Evolutionary conservation across 116 monocot genomes (phyloP).

Genomic region (Iris pallida): DNA sequence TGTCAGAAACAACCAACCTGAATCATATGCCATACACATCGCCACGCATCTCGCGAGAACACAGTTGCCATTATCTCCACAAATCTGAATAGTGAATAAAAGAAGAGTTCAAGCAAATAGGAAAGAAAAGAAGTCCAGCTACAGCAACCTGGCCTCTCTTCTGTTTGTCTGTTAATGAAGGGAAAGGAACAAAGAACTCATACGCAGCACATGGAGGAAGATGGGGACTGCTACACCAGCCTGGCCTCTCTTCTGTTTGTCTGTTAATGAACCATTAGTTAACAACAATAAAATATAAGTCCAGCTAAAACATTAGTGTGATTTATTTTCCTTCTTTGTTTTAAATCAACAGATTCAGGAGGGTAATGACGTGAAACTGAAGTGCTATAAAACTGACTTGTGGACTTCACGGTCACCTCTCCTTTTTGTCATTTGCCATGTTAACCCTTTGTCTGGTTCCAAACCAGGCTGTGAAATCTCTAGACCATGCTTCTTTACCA

Average conservation of each 20-base stretch:
- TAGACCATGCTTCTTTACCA: conserved; percentile 68
- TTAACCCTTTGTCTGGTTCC: conserved; percentile 43
- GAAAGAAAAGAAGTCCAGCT: background rate
- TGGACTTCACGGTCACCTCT: background rate
- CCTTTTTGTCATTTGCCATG: conserved; percentile 60
- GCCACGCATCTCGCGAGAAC: conserved; percentile 15
- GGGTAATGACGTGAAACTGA: background rate
- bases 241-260: background rate
- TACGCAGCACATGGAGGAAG: conserved; percentile 6
- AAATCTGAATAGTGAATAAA: conserved; percentile 5
- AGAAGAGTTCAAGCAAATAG: background rate
- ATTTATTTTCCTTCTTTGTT: background rate
- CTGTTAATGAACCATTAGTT: background rate
- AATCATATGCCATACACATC: conserved; percentile 18
- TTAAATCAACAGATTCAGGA: background rate
- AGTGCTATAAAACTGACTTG: conserved; percentile 4
- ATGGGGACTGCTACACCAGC: background rate
- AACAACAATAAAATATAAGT: background rate
- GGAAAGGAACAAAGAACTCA: background rate
- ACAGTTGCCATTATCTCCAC: conserved; percentile 19
- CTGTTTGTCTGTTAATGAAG: background rate
- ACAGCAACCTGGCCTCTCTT: background rate
- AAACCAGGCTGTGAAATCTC: conserved; percentile 84
- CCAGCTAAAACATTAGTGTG: background rate
- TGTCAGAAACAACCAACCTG: background rate